These are phyloP conservation scores for Alternaria rosae DNA, from an alignment of 2,329 filamentous ascomycete genomes.

Conservation along the genomic window DNA sequence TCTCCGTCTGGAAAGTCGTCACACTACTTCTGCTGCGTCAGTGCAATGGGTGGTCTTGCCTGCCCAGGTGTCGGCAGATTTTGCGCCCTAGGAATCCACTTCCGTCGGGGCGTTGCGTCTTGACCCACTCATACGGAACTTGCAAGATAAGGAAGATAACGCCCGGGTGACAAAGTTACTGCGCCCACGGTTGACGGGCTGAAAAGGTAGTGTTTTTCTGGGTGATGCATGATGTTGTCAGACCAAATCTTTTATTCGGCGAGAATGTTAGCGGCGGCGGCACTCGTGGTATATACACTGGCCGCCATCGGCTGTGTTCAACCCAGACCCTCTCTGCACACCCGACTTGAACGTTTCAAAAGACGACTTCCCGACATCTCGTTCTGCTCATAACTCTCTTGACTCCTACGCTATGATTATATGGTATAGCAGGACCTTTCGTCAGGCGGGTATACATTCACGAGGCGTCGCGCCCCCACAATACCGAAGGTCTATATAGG, in stretches of 20 bases:
- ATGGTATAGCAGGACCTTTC: too few relatives aligned
- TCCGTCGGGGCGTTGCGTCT: background rate
- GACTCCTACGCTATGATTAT: too few relatives aligned
- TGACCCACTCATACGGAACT: background rate
- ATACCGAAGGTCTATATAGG: too few relatives aligned
- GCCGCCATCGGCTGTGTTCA: too few relatives aligned
- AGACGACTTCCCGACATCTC: too few relatives aligned
- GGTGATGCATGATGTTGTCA: background rate
- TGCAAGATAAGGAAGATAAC: background rate
- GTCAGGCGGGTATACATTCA: too few relatives aligned
- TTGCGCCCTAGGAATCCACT: background rate
- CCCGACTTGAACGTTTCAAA: too few relatives aligned
- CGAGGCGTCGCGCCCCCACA: too few relatives aligned
- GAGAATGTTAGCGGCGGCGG: background rate
- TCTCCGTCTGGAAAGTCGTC: fast-evolving
- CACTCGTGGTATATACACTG: too few relatives aligned
- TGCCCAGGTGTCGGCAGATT: background rate
- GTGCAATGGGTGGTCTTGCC: background rate
- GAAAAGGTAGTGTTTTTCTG: fast-evolving
- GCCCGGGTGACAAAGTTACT: background rate
- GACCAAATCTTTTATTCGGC: background rate
- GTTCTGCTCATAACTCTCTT: too few relatives aligned
- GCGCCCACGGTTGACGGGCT: background rate
- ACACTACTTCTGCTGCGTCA: background rate
- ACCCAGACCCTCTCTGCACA: too few relatives aligned